Conservation (phyloP, 1,284 basidiomycete genomes). For the Boletus mariae region DNA sequence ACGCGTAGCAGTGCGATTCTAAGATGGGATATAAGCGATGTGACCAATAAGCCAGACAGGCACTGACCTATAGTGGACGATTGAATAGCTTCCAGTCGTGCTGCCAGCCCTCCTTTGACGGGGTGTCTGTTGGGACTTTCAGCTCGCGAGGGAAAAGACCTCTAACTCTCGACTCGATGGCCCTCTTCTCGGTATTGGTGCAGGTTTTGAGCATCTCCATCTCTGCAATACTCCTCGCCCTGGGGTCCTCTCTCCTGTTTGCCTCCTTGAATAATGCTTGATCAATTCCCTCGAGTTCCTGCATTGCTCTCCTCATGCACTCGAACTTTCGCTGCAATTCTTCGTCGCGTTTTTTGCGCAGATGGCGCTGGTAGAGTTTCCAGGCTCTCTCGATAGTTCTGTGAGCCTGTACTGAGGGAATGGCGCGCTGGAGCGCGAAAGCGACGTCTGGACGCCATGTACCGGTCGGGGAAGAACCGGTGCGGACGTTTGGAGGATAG, state of each 20-base stretch:
- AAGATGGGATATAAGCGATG: slow-evolving; percentile 1
- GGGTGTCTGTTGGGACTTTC: slow-evolving; percentile 74
- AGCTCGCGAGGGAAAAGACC: slow-evolving; percentile 84
- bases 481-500: slow-evolving; percentile 74
- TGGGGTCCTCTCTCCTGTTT: slow-evolving; percentile 72
- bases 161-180: slow-evolving; percentile 72
- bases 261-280: slow-evolving; percentile 69
- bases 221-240: slow-evolving; percentile 57
- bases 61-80: slow-evolving; percentile 40
- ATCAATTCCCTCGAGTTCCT: slow-evolving; percentile 69
- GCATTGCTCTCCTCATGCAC: slow-evolving; percentile 78
- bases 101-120: slow-evolving; percentile 71
- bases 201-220: slow-evolving; percentile 56
- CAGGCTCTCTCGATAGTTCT: slow-evolving; percentile 93
- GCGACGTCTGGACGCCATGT: slow-evolving; percentile 77
- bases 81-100: slow-evolving; percentile 71
- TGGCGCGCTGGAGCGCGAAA: slow-evolving; percentile 66
- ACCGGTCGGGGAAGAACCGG: slow-evolving; percentile 69
- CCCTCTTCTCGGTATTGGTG: slow-evolving; percentile 65
- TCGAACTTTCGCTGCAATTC: slow-evolving; percentile 72
- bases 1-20: background rate
- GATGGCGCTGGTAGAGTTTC: slow-evolving; percentile 75
- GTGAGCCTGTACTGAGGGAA: slow-evolving; percentile 85
- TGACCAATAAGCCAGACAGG: background rate
- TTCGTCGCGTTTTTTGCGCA: slow-evolving; percentile 63